Base-by-base conservation (phyloP, 2,329 filamentous ascomycete species). In the Beauveria brongniartii region DNA sequence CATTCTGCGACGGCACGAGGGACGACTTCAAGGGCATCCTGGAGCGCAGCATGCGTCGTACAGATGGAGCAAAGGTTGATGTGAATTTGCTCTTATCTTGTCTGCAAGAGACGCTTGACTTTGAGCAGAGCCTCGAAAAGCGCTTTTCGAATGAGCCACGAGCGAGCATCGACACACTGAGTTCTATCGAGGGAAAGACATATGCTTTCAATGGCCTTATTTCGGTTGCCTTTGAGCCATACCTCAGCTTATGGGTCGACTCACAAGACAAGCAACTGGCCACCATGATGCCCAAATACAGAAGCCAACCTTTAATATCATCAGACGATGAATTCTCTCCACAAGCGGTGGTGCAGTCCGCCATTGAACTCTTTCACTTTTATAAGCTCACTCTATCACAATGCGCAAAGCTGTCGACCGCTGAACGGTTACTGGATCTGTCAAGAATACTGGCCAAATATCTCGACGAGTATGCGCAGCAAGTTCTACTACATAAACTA, bases 321-420 rank as follows among this genome's bases (percentile, higher is more conserved):
- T 78, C 83, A 0, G 94, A 97, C 66, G 94, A 99, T 67, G 94
- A 99, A 61, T 97, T 97, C 72, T 90, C 91, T 47, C 81, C 90
- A 0, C 91, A 96, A 71, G 86, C 91, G 50, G 93, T 99, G 61
- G 93, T 97, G 62, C 82, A 89, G 1, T 97, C 94, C 0, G 96
- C 94, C 3, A 97, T 96, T 51, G 94, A 99, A 71, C 83, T 99
- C 0, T 99, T 99, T 75, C 91, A 96, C 69, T 96, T 97, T 71
- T 99, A 99, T 76, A 91, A 96, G 63, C 83, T 93, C 62, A 93
- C 91, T 0, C 77, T 99, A 41, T 91, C 92, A 3, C 94, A 99
- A 75, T 99, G 94, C 74, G 92, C 94, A 4, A 97, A 97, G 73
- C 81, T 99, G 1, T 97, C 94, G 0, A 97, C 93, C 0, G 90